A percentile compares a stretch with the other conserved stretches of the same genome.
phyloP scores from a whole-genome alignment of 805 yeast genomes.

The Candida manassasensis region DNA sequence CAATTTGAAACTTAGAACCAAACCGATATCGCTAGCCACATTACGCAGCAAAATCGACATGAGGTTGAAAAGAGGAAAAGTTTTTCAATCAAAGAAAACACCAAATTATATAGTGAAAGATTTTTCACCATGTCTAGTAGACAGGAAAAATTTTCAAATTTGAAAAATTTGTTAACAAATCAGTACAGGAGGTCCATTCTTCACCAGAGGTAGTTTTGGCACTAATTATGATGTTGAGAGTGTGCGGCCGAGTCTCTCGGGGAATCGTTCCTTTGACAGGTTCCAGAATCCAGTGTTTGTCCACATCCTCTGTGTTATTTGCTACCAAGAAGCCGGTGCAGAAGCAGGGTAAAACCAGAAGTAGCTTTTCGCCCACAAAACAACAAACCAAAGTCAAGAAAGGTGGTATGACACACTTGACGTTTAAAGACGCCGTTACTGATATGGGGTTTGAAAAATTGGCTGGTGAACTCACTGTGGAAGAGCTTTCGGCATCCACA shows the following conservation, averaged over 20 bases:
- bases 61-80: background rate
- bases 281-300: conserved; percentile 8
- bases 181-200: too few species aligned
- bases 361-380: conserved; percentile 6
- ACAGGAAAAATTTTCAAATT: conserved; percentile 1
- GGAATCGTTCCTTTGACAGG: conserved; percentile 2
- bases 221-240: conserved; percentile 2
- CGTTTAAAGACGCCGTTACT: conserved; percentile 34
- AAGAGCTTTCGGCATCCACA: conserved; percentile 12
- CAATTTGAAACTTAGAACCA: too few species aligned
- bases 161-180: conserved; percentile 1
- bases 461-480: conserved; percentile 19
- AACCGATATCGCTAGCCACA: background rate
- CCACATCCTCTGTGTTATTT: conserved; percentile 8
- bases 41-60: background rate
- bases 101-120: background rate
- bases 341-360: conserved; percentile 21
- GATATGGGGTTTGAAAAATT: conserved; percentile 29
- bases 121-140: background rate
- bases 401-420: conserved; percentile 40
- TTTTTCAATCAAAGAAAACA: too few species aligned
- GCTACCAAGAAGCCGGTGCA: conserved; percentile 15
- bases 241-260: conserved; percentile 1
- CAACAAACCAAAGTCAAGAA: conserved; percentile 22
- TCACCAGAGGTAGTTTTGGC: too few species aligned